Base-by-base conservation (phyloP, 129 eudicot species). In the Saussurea involucrata region DNA sequence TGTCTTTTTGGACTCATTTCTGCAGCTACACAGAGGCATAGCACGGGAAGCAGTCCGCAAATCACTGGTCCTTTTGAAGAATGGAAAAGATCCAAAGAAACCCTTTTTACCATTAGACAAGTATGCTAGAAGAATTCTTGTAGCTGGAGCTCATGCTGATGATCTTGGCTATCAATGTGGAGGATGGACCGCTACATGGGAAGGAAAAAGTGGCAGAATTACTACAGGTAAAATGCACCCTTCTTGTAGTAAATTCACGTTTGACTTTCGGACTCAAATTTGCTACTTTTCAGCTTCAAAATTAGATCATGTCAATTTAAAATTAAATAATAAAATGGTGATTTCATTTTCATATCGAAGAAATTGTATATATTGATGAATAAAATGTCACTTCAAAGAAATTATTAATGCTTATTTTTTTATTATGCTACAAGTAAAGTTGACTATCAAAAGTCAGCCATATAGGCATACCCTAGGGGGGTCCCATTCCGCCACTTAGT, bases 1-100 rank as follows among this genome's bases (percentile, higher is more conserved):
- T 20, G 24, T 8, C 8, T 8, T 24, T 24, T 66, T 0, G 31
- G 9, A 18, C 63, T 42, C 32, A 27, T 63, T 66, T 31, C 76
- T 75, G 58, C 90, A 91, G 97, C 31, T 33, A 73, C 97, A 91
- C 27, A 81, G 97, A 66, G 92, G 89, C 60, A 69, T 91, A 68
- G 97, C 95, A 60, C 90, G 95, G 24, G 97, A 88, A 89, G 97
- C 97, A 63, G 97, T 89, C 25, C 71, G 74, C 60, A 81, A 33
- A 34, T 67, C 72, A 24, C 5, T 80, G 77, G 84, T 82, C 12
- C 46, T 82, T 42, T 71, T 82, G 77, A 82, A 71, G 21, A 82
- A 82, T 36, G 86, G 86, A 25, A 82, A 82, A 34, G 82, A 71
- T 13, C 63, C 69, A 49, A 65, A 27, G 21, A 63, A 44, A 63